These are phyloP conservation scores for Canavalia ensiformis DNA, from an alignment of 306 rosid species.

Conservation along the genomic window DNA sequence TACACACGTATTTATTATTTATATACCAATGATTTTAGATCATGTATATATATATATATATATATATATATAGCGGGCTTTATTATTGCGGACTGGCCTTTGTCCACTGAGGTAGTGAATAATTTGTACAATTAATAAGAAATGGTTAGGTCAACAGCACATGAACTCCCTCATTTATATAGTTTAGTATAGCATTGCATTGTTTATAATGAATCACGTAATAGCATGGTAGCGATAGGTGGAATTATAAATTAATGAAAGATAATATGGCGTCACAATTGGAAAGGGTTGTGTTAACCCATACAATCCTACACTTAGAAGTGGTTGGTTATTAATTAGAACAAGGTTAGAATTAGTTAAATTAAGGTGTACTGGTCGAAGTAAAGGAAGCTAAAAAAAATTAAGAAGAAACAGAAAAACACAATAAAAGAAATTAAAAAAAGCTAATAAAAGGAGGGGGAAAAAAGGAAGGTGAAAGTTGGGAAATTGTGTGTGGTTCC, in stretches of 20 bases:
- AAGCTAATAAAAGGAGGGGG: slow-evolving; percentile 25
- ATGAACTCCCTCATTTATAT: slow-evolving; percentile 54
- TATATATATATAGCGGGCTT: slow-evolving; percentile 43
- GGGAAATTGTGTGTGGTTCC: slow-evolving; percentile 67
- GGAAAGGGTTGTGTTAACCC: slow-evolving; percentile 14
- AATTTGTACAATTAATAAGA: slow-evolving; percentile 36
- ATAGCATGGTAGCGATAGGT: neutral
- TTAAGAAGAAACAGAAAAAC: neutral
- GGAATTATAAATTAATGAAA: slow-evolving; percentile 4
- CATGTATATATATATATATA: neutral
- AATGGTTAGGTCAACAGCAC: slow-evolving; percentile 70
- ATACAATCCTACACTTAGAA: slow-evolving; percentile 20
- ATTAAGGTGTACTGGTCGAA: slow-evolving; percentile 23
- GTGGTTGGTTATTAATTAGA: slow-evolving; percentile 16
- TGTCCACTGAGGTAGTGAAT: slow-evolving; percentile 46
- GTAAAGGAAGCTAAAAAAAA: slow-evolving; percentile 33
- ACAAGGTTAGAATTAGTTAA: neutral
- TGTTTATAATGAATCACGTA: slow-evolving; percentile 15
- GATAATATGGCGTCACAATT: slow-evolving; percentile 44
- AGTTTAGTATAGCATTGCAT: slow-evolving; percentile 3
- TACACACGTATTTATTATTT: neutral
- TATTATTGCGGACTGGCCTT: slow-evolving; percentile 57
- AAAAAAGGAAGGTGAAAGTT: slow-evolving; percentile 30
- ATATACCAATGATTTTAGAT: slow-evolving; percentile 36
- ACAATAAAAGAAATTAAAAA: neutral